Evolutionary conservation across 192 early-diverging fungal species (phyloP).

Genomic region (Rhizophagus clarus): DNA sequence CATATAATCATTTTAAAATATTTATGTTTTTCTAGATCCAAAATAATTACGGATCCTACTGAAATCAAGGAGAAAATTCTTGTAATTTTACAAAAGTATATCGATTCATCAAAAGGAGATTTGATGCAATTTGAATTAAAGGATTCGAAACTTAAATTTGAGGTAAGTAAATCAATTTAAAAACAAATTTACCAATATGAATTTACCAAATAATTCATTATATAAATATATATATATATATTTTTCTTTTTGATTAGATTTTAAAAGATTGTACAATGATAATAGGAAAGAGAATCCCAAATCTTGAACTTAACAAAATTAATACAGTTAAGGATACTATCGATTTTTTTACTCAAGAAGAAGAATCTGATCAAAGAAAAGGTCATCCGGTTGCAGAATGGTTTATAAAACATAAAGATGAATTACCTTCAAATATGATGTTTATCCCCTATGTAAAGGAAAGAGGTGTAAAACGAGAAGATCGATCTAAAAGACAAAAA

Average conservation of each 20-base stretch:
- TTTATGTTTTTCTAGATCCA: not conserved
- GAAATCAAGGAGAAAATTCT: slow-evolving; percentile 32
- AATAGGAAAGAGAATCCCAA: slow-evolving; percentile 42
- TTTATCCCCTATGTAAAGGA: slow-evolving; percentile 47
- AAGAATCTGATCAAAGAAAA: slow-evolving; percentile 18
- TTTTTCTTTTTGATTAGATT: slow-evolving; percentile 33
- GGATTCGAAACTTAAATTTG: slow-evolving; percentile 42
- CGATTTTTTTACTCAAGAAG: slow-evolving; percentile 34
- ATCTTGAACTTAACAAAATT: slow-evolving; percentile 43
- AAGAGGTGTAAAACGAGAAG: slow-evolving; percentile 38
- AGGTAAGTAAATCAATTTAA: slow-evolving; percentile 31
- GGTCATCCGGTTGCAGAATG: slow-evolving; percentile 48
- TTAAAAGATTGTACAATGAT: slow-evolving; percentile 41
- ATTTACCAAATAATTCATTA: slow-evolving; percentile 10
- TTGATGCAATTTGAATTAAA: slow-evolving; percentile 29
- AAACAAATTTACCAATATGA: not conserved
- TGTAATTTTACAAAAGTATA: slow-evolving; percentile 31
- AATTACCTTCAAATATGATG: slow-evolving; percentile 42
- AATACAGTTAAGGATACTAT: slow-evolving; percentile 39
- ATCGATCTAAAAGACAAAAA: slow-evolving; percentile 24
- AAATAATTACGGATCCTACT: slow-evolving; percentile 29
- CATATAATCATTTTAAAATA: no score
- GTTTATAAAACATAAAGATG: slow-evolving; percentile 41
- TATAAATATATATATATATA: not conserved
- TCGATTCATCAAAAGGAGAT: slow-evolving; percentile 23